Conservation (phyloP, 768 basidiomycete species). For the Clitopilus hobsonii region DNA sequence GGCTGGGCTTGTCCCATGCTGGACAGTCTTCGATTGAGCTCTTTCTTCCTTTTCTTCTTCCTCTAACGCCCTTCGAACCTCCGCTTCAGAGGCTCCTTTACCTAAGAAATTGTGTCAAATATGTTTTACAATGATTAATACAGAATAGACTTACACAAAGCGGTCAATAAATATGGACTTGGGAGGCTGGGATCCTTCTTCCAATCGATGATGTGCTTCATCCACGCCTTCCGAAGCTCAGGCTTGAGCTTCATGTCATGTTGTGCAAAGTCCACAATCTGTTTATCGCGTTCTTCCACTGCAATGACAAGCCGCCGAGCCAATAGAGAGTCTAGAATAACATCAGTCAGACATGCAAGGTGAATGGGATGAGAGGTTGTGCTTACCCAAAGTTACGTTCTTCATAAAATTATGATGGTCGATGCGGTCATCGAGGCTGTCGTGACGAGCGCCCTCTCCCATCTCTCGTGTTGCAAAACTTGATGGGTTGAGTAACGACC, state of each 20-base stretch:
- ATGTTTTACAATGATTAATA: background rate
- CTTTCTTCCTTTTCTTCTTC: background rate
- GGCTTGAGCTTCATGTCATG: background rate
- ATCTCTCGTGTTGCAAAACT: conserved; percentile 30
- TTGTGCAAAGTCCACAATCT: background rate
- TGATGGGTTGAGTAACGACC: conserved; percentile 27
- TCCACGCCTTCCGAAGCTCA: background rate
- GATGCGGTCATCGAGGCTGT: conserved; percentile 34
- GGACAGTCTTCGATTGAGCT: background rate
- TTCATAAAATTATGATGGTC: conserved; percentile 31
- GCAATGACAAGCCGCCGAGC: background rate
- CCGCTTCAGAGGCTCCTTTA: background rate
- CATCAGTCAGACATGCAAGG: conserved; percentile 4
- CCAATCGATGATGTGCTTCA: background rate
- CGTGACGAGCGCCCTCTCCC: conserved; percentile 24
- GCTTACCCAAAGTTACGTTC: conserved; percentile 16
- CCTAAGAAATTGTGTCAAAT: background rate
- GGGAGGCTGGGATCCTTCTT: background rate
- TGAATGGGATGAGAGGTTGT: background rate
- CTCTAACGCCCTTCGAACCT: background rate
- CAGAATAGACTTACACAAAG: background rate
- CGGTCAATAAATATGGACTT: background rate
- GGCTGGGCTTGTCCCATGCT: background rate
- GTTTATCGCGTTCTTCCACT: background rate
- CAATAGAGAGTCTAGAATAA: background rate